Conservation (phyloP, 129 eudicot genomes). For the carrot (Daucus carota) region DNA sequence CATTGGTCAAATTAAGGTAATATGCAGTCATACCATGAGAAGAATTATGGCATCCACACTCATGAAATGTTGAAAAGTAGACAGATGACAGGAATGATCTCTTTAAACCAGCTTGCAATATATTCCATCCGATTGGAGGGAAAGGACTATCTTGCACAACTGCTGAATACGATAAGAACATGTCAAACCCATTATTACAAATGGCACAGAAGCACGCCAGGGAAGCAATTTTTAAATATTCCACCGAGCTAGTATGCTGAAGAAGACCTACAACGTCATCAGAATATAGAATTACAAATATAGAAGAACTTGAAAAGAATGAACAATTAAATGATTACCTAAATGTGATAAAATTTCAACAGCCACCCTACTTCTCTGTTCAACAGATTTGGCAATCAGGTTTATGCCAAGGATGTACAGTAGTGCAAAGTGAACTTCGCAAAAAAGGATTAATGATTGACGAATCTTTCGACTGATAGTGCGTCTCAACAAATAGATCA, state of each 20-base stretch:
- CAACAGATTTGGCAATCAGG: constrained; percentile 32
- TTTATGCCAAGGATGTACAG: constrained; percentile 41
- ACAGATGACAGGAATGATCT: constrained; percentile 46
- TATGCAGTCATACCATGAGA: constrained; percentile 33
- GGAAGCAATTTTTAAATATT: constrained; percentile 33
- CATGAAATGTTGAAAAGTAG: constrained; percentile 29
- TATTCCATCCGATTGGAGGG: constrained; percentile 46
- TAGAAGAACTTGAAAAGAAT: constrained; percentile 12
- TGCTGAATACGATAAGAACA: constrained; percentile 46
- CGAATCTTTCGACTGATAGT: constrained; percentile 31
- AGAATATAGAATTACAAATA: background rate
- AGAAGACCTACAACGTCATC: constrained; percentile 28
- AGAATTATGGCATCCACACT: constrained; percentile 21
- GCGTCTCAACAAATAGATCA: constrained; percentile 47
- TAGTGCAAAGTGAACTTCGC: constrained; percentile 43
- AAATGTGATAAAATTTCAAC: constrained; percentile 35
- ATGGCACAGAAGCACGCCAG: constrained; percentile 48
- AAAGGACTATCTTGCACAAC: constrained; percentile 41
- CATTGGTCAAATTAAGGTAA: background rate
- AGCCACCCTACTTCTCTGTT: constrained; percentile 30
- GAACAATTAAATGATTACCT: constrained; percentile 22
- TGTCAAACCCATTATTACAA: constrained; percentile 37
- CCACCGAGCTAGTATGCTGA: constrained; percentile 32
- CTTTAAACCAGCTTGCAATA: constrained; percentile 47
- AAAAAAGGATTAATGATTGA: constrained; percentile 37